phyloP scores from a whole-genome alignment of 768 basidiomycete genomes.

The Mrakia gelida region DNA sequence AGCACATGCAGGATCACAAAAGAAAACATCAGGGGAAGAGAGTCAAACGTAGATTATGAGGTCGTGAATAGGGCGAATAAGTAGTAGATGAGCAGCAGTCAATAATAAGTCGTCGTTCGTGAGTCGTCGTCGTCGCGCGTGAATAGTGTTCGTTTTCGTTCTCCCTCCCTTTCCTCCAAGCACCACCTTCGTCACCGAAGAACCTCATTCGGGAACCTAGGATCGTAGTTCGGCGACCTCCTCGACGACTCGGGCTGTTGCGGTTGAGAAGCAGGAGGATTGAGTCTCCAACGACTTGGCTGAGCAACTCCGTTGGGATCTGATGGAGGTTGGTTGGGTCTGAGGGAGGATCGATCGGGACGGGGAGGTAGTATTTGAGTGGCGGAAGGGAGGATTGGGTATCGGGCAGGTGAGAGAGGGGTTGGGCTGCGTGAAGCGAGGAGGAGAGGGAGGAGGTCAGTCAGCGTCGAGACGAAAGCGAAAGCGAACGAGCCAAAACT shows the following conservation, averaged over 20 bases:
- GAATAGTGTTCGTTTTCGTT: no score
- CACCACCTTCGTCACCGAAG: neutral
- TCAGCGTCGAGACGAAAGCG: neutral
- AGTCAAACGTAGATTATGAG: no score
- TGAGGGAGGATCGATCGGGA: neutral
- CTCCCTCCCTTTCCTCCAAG: neutral
- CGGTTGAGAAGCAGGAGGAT: neutral
- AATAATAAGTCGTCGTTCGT: no score
- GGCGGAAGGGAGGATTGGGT: neutral
- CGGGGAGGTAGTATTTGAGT: neutral
- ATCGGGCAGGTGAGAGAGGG: slow-evolving; percentile 3
- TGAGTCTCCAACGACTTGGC: neutral
- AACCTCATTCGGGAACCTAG: neutral
- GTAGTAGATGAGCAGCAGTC: no score
- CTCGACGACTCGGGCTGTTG: neutral
- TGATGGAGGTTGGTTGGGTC: neutral
- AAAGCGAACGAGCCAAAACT: neutral
- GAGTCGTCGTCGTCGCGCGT: no score
- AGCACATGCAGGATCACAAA: no score
- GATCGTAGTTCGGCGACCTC: neutral
- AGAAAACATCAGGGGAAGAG: no score
- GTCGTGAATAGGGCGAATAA: no score
- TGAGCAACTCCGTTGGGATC: neutral
- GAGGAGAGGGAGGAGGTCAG: neutral
- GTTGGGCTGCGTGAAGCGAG: neutral